Evolutionary conservation across 805 yeast genomes (phyloP).

Genomic region (Metschnikowia orientalis): DNA sequence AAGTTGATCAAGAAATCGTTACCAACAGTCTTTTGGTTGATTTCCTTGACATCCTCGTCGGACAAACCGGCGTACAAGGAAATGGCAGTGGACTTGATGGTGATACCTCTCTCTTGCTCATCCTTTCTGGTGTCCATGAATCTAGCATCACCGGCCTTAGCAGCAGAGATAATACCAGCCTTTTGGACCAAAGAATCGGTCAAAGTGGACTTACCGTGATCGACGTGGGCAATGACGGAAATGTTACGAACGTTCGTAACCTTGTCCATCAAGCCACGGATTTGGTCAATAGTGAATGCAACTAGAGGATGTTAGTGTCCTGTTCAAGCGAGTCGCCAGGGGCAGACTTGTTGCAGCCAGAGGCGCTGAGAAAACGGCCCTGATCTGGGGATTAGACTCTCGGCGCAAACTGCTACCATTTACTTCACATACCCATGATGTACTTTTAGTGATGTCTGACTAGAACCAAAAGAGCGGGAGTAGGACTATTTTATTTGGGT

Average conservation of each 20-base stretch:
- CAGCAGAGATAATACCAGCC: slow-evolving; percentile 99
- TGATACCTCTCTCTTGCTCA: slow-evolving; percentile 99
- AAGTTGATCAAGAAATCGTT: slow-evolving; percentile 94
- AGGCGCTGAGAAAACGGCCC: too few species aligned
- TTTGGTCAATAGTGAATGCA: slow-evolving; percentile 65
- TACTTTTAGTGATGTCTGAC: slow-evolving; percentile 26
- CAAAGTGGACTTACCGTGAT: slow-evolving; percentile 99
- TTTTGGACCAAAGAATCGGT: slow-evolving; percentile 98
- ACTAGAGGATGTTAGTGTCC: slow-evolving; percentile 35
- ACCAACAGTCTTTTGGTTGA: slow-evolving; percentile 90
- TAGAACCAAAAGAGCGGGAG: slow-evolving; percentile 20
- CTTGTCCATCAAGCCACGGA: slow-evolving; percentile 99
- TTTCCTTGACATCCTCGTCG: slow-evolving; percentile 82
- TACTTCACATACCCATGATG: slow-evolving; percentile 34
- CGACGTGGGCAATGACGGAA: slow-evolving; percentile 99
- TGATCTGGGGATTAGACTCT: too few species aligned
- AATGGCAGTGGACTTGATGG: slow-evolving; percentile 98
- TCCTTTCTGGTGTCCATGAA: slow-evolving; percentile 99
- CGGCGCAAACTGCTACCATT: too few species aligned
- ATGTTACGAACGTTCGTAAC: slow-evolving; percentile 99
- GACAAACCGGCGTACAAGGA: slow-evolving; percentile 86
- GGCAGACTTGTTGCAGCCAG: background rate
- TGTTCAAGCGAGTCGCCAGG: background rate
- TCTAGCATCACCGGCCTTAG: slow-evolving; percentile 99
- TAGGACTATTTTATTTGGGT: slow-evolving; percentile 17